Evolutionary conservation across 139 green algal species (phyloP).

Genomic region (Picochlorum sp.): DNA sequence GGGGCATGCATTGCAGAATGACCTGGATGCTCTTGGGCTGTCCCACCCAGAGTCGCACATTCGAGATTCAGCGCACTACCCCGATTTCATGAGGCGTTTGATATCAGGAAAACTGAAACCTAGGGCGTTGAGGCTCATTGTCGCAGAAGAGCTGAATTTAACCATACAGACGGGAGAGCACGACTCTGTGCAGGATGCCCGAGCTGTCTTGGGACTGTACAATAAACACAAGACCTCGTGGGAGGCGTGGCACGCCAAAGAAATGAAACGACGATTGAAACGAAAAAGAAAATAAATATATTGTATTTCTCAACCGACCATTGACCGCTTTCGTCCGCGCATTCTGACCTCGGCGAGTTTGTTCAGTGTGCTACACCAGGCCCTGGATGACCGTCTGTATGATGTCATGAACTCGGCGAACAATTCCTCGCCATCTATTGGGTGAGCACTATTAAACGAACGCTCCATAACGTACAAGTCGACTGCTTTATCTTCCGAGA

Average conservation of each 20-base stretch:
- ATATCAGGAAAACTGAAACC: conserved; percentile 24
- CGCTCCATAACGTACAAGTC: conserved; percentile 88
- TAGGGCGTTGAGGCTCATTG: conserved; percentile 47
- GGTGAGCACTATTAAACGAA: conserved; percentile 66
- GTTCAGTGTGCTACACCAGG: conserved; percentile 70
- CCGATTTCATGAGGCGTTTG: conserved; percentile 54
- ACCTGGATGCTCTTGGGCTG: conserved; percentile 67
- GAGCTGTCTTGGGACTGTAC: conserved; percentile 51
- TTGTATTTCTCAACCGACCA: conserved; percentile 59
- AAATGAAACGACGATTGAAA: background rate
- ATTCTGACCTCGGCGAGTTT: conserved; percentile 70
- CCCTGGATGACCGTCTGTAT: conserved; percentile 54
- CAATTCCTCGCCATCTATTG: conserved; percentile 23
- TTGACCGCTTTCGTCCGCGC: conserved; percentile 67
- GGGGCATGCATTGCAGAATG: conserved; percentile 77
- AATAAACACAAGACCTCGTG: conserved; percentile 37
- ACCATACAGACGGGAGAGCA: conserved; percentile 63
- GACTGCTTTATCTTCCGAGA: conserved; percentile 66
- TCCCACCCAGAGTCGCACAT: conserved; percentile 61
- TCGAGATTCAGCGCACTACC: conserved; percentile 63
- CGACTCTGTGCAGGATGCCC: conserved; percentile 50
- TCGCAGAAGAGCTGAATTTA: conserved; percentile 51
- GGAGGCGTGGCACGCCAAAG: conserved; percentile 7
- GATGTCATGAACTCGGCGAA: conserved; percentile 58
- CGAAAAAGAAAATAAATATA: background rate